Conservation (phyloP, 2,329 filamentous ascomycete species). For the Epicoccum nigrum region DNA sequence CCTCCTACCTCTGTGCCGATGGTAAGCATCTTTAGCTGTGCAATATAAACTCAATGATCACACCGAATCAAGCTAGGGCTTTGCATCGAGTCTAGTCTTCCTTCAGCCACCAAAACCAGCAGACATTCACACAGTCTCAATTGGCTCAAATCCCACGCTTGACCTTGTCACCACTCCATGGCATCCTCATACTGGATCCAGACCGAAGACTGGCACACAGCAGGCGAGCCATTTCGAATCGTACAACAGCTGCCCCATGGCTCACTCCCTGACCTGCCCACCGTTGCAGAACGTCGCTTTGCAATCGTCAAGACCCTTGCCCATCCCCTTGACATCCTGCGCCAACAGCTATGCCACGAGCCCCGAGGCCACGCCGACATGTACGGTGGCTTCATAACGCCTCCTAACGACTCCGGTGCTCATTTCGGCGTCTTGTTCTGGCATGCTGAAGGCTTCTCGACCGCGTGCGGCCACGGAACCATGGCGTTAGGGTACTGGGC, state of each 20-base stretch:
- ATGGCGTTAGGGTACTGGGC: conserved; percentile 52
- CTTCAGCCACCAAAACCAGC: too few relatives aligned
- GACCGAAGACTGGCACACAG: conserved; percentile 19
- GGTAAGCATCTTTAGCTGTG: too few relatives aligned
- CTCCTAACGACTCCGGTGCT: conserved; percentile 53
- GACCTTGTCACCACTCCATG: neutral
- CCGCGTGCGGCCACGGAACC: conserved; percentile 60
- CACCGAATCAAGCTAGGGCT: too few relatives aligned
- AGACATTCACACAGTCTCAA: too few relatives aligned
- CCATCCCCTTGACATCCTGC: conserved; percentile 10
- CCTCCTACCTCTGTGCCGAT: too few relatives aligned
- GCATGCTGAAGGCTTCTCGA: conserved; percentile 57
- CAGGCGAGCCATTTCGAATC: conserved; percentile 19
- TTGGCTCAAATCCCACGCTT: too few relatives aligned
- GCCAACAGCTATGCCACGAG: conserved; percentile 39
- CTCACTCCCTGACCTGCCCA: conserved; percentile 3
- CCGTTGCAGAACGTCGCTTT: conserved; percentile 12
- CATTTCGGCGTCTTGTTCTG: conserved; percentile 58
- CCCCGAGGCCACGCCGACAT: conserved; percentile 59
- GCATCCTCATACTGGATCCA: conserved; percentile 12
- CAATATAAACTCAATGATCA: too few relatives aligned
- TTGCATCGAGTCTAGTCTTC: too few relatives aligned
- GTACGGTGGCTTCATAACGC: conserved; percentile 56
- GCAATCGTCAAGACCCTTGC: conserved; percentile 1
- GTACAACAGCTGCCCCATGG: conserved; percentile 1